Percentiles rank a stretch among this genome's conserved stretches.
These are phyloP conservation scores for Dianthus caryophyllus DNA, from an alignment of 148 eudicot species.

Conservation along the genomic window DNA sequence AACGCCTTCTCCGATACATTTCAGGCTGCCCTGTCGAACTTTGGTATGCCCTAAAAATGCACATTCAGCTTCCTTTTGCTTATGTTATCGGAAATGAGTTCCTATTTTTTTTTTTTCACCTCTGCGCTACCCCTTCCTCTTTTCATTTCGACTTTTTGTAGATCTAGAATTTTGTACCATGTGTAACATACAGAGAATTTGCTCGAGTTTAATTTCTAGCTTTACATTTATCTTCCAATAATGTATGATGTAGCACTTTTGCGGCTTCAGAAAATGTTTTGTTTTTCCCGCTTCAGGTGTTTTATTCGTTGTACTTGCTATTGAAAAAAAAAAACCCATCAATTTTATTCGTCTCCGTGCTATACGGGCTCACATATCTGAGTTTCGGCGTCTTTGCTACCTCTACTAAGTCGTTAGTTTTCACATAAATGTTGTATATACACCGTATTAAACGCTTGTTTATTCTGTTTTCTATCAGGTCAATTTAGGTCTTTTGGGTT, in stretches of 20 bases:
- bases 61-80: neutral
- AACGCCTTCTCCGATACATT: constrained; percentile 72
- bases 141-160: constrained; percentile 15
- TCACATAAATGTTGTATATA: too few relatives aligned
- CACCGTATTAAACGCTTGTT: neutral
- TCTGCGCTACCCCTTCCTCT: neutral
- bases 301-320: constrained; percentile 8
- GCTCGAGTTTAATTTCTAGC: constrained; percentile 18
- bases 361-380: neutral
- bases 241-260: constrained; percentile 4
- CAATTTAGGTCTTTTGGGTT: too few relatives aligned
- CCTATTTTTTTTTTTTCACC: neutral
- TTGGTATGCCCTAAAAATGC: constrained; percentile 41
- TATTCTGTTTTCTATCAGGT: too few relatives aligned
- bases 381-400: neutral
- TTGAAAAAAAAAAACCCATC: neutral
- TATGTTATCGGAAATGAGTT: constrained; percentile 8
- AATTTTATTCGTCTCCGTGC: neutral
- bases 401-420: too few relatives aligned
- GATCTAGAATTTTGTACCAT: constrained; percentile 28
- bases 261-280: neutral
- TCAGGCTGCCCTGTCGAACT: constrained; percentile 74
- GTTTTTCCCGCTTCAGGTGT: neutral
- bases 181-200: constrained; percentile 19
- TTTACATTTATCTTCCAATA: neutral